Evolutionary conservation across 371 early-diverging fungal genomes (phyloP), one percentile per base, ranked within the genome.

Genomic region (Mortierella sp.): DNA sequence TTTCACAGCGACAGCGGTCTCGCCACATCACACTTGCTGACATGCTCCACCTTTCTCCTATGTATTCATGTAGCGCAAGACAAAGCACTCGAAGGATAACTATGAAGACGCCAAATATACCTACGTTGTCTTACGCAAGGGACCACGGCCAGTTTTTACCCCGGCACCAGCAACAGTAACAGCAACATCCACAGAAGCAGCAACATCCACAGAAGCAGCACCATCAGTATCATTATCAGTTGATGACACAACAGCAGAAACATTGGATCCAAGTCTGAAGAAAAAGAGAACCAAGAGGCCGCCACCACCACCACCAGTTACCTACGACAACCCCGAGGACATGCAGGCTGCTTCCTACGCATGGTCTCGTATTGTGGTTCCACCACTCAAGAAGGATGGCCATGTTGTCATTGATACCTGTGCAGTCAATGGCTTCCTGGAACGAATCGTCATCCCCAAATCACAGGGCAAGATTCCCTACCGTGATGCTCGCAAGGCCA

Each of bases 391-490:
- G 82, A 93, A 93, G 53, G 93, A 93, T 70, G 93, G 92, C 6
- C 97, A 96, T 81, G 94, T 96, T 14, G 89, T 94, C 0, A 90
- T 94, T 81, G 96, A 96, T 76, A 88, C 91, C 6, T 96, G 95
- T 78, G 89, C 93, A 6, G 73, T 78, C 6, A 80, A 88, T 11
- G 95, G 95, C 71, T 89, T 86, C 64, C 88, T 95, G 50, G 94
- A 95, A 82, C 90, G 96, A 21, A 93, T 93, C 87, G 87, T 92
- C 16, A 94, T 95, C 71, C 93, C 96, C 3, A 95, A 93, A 77
- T 93, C 94, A 5, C 94, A 94, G 79, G 93, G 94, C 73, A 96
- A 95, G 83, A 84, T 93, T 51, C 90, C 91, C 5, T 96, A 94
- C 82, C 82, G 94, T 28, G 96, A 95, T 87, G 95, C 95, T 2